Evolutionary conservation across 345 rosid species (phyloP).

Genomic region (Aethionema arabicum): DNA sequence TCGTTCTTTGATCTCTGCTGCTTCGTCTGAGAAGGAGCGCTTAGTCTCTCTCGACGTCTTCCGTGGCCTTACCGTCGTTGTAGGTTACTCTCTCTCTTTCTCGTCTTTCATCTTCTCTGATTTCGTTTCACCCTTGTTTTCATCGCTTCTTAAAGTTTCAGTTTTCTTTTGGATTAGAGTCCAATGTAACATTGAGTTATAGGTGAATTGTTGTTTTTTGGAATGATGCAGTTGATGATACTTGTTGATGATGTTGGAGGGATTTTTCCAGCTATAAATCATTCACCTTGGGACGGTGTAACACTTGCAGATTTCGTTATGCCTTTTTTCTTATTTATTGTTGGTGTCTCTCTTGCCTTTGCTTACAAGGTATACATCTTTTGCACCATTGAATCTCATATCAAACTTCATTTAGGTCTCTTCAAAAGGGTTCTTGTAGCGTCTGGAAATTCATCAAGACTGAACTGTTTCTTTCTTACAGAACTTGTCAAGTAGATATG

Average conservation of each 20-base stretch:
- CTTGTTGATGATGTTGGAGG: constrained; percentile 85
- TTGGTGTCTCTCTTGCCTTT: constrained; percentile 77
- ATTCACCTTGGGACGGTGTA: constrained; percentile 91
- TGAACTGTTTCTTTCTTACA: constrained; percentile 32
- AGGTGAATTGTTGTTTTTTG: background rate
- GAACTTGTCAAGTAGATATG: constrained; percentile 53
- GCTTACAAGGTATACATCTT: constrained; percentile 61
- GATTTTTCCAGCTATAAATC: constrained; percentile 70
- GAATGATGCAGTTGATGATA: constrained; percentile 74
- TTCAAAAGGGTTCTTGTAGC: no score
- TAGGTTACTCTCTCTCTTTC: constrained; percentile 17
- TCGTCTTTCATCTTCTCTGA: background rate
- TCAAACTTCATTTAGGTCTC: no score
- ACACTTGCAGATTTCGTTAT: constrained; percentile 89
- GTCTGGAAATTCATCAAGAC: background rate
- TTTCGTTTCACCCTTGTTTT: no score
- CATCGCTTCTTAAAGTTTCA: background rate
- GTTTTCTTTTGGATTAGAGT: background rate
- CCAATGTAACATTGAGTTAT: no score
- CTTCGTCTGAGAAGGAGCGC: constrained; percentile 31
- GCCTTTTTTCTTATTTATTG: constrained; percentile 92
- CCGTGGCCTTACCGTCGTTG: constrained; percentile 73
- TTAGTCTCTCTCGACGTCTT: constrained; percentile 71
- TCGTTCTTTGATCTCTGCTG: constrained; percentile 21
- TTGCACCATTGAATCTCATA: background rate